A percentile compares a stretch with the other conserved stretches of the same genome.
phyloP scores from a whole-genome alignment of 2,329 filamentous ascomycete genomes.

The Paraphaeosphaeria minitans region DNA sequence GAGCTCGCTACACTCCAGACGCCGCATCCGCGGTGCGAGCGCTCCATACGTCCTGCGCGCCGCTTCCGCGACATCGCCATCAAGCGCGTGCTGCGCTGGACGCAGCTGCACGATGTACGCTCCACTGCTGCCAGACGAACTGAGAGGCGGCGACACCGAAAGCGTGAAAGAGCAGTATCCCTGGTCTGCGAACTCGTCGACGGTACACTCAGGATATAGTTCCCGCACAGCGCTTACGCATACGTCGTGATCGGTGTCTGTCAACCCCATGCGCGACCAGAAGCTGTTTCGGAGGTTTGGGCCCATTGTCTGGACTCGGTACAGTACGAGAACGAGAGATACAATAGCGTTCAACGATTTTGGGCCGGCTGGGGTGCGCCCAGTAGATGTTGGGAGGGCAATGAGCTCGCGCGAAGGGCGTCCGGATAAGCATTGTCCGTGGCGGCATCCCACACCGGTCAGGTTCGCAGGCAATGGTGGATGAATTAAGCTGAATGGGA shows the following conservation, averaged over 20 bases:
- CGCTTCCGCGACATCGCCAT: constrained; percentile 23
- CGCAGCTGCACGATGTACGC: constrained; percentile 35
- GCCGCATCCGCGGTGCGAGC: constrained; percentile 26
- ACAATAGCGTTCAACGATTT: neutral
- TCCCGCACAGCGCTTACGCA: constrained; percentile 18
- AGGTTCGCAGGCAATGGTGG: neutral
- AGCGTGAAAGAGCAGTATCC: constrained; percentile 34
- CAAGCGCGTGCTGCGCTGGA: constrained; percentile 27
- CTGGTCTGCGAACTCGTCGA: constrained; percentile 25
- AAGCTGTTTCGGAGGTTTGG: constrained; percentile 17
- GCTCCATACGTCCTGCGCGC: constrained; percentile 29
- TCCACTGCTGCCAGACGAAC: neutral
- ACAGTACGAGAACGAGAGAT: neutral
- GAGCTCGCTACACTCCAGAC: constrained; percentile 13
- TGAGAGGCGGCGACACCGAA: neutral
- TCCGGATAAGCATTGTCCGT: neutral
- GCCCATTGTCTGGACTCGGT: constrained; percentile 11
- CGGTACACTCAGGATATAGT: constrained; percentile 8
- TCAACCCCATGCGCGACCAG: constrained; percentile 21
- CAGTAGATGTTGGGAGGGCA: neutral
- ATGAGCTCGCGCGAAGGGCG: neutral
- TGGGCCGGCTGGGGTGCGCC: neutral
- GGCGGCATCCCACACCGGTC: neutral
- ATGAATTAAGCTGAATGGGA: constrained; percentile 7
- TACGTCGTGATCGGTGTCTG: constrained; percentile 13